Conservation (phyloP, 2,329 filamentous ascomycete species). For the Diaporthe aspalathi region DNA sequence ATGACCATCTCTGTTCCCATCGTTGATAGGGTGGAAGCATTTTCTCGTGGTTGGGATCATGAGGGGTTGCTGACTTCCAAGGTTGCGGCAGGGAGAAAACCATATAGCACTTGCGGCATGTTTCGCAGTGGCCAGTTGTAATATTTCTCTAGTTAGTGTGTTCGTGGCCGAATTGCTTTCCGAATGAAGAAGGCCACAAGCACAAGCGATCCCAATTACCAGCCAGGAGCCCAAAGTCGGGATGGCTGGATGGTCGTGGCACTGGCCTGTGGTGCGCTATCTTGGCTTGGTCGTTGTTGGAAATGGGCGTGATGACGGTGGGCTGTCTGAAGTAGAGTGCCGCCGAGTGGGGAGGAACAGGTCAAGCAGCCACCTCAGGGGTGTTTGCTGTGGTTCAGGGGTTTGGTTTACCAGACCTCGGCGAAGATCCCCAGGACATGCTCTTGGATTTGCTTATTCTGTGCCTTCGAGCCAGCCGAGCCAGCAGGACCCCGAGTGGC, state of each 20-base stretch:
- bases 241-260: neutral
- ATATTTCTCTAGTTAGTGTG: neutral
- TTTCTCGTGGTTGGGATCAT: neutral
- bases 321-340: slow-evolving; percentile 5
- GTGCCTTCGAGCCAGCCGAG: neutral
- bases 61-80: neutral
- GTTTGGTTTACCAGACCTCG: neutral
- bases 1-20: neutral
- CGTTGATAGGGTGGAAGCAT: neutral
- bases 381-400: neutral
- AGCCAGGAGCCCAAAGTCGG: neutral
- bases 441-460: neutral
- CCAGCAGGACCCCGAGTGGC: too few species aligned
- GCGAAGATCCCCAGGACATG: neutral
- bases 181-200: neutral
- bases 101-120: neutral
- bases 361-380: neutral
- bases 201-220: neutral
- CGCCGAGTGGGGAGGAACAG: slow-evolving; percentile 13
- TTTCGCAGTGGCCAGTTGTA: neutral
- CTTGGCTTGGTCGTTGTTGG: slow-evolving; percentile 2
- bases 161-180: slow-evolving; percentile 15
- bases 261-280: too few species aligned
- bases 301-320: neutral
- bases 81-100: neutral